A percentile compares a stretch with the other conserved stretches of the same genome.
These are phyloP conservation scores for Globisporangium cylindrosporum DNA, from an alignment of 352 stramenopile genomes.

Conservation along the genomic window DNA sequence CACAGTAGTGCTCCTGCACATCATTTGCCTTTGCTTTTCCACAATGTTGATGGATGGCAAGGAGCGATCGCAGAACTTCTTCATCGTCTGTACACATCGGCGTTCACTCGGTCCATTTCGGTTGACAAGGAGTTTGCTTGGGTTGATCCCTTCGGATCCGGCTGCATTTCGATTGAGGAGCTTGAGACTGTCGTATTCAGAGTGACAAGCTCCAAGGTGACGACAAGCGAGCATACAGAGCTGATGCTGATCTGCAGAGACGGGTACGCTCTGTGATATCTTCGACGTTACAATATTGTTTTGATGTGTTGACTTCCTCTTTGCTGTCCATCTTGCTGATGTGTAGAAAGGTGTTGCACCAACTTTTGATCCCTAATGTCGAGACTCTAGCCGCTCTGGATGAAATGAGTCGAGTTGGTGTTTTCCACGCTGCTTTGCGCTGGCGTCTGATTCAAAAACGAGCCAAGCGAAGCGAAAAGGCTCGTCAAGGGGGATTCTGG, in stretches of 20 bases:
- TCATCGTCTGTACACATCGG: conserved; percentile 32
- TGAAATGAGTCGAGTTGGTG: conserved; percentile 22
- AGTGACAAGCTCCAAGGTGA: conserved; percentile 22
- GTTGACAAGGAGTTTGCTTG: conserved; percentile 26
- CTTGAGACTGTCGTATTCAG: conserved; percentile 19
- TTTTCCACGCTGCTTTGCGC: conserved; percentile 27
- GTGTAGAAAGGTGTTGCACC: conserved; percentile 25
- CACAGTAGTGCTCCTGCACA: background rate
- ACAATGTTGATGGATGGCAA: conserved; percentile 35
- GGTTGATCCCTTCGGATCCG: conserved; percentile 17
- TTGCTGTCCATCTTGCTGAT: background rate
- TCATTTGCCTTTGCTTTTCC: conserved; percentile 27
- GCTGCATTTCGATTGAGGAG: conserved; percentile 19
- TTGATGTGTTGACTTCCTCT: background rate
- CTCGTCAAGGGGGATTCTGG: conserved; percentile 30
- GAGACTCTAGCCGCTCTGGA: conserved; percentile 27
- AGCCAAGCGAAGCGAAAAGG: conserved; percentile 17
- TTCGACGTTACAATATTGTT: background rate
- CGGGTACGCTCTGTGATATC: conserved; percentile 19
- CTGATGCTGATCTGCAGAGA: conserved; percentile 23
- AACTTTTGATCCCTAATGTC: conserved; percentile 26
- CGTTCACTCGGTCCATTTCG: conserved; percentile 17
- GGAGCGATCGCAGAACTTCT: conserved; percentile 38
- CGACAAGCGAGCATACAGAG: conserved; percentile 21
- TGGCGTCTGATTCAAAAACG: conserved; percentile 28